These are phyloP conservation scores for Corymbia citriodora DNA, from an alignment of 441 rosid genomes.

Conservation along the genomic window DNA sequence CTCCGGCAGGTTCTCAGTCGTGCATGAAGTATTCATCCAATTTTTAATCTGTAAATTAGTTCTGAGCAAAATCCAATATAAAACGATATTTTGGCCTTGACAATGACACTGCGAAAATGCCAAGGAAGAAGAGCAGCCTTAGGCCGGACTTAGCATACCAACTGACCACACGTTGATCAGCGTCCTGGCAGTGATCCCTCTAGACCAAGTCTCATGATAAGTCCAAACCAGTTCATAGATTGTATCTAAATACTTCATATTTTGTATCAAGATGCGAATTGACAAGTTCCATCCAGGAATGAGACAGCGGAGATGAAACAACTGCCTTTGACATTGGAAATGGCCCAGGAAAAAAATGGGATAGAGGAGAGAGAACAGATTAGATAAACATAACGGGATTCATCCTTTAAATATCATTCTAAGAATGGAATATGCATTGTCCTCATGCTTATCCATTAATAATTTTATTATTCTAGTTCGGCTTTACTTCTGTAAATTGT, in stretches of 20 bases:
- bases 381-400: background rate
- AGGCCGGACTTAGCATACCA: background rate
- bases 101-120: background rate
- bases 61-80: background rate
- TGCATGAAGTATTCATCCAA: background rate
- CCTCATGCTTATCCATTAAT: background rate
- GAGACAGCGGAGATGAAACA: background rate
- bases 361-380: background rate
- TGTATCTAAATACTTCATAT: background rate
- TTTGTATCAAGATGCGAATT: background rate
- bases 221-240: background rate
- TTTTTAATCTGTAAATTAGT: background rate
- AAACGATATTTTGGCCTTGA: background rate
- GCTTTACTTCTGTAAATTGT: background rate
- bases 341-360: background rate
- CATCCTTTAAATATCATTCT: background rate
- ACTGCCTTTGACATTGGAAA: background rate
- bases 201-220: background rate
- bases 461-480: background rate
- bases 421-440: background rate
- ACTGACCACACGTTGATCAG: background rate
- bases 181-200: background rate
- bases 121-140: background rate
- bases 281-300: background rate
- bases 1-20: background rate